Base-by-base conservation (phyloP, 2,329 filamentous ascomycete genomes). In the Cercospora janseana region DNA sequence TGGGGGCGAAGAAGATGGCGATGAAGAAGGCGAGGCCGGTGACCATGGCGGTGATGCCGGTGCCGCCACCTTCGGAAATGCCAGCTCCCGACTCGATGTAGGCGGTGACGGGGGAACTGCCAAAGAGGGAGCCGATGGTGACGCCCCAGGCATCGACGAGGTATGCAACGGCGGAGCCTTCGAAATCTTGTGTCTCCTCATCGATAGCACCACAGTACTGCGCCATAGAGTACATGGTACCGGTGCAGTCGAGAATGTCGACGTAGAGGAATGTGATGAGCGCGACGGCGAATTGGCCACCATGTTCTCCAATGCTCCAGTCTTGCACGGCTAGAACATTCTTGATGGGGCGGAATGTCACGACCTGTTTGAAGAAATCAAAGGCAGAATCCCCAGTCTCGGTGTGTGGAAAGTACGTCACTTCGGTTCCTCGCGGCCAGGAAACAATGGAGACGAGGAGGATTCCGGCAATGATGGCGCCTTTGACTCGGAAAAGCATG, bases 251-350 rank as follows among this genome's bases (percentile, higher is more conserved):
- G 35, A 95, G 80, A 54, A 95, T 92, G 63, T 95, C 89, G 58
- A 94, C 88, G 63, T 95, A 94, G 16, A 94, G 77, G 72, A 95
- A 94, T 2, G 89, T 94, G 68, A 94, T 84, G 57, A 94, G 82
- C 0, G 89, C 89, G 42, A 93, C 76, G 21, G 85, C 87, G 63
- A 94, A 94, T 63, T 93, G 84, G 3, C 81, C 81, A 8, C 85
- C 83, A 50, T 88, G 82, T 4, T 75, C 75, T 6, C 77, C 72
- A 18, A 94, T 75, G 60, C 86, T 73, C 85, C 87, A 95, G 50
- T 88, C 73, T 64, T 89, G 86, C 1, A 84, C 88, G 26, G 76
- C 79, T 10, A 94, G 76, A 4, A 80, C 83, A 41, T 79, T 78
- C 54, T 77, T 66, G 65, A 95, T 94, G 4, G 82, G 79, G 65